A percentile compares a stretch with the other conserved stretches of the same genome.
These are phyloP conservation scores for Balansia obtecta DNA, from an alignment of 2,329 filamentous ascomycete genomes.

Conservation along the genomic window DNA sequence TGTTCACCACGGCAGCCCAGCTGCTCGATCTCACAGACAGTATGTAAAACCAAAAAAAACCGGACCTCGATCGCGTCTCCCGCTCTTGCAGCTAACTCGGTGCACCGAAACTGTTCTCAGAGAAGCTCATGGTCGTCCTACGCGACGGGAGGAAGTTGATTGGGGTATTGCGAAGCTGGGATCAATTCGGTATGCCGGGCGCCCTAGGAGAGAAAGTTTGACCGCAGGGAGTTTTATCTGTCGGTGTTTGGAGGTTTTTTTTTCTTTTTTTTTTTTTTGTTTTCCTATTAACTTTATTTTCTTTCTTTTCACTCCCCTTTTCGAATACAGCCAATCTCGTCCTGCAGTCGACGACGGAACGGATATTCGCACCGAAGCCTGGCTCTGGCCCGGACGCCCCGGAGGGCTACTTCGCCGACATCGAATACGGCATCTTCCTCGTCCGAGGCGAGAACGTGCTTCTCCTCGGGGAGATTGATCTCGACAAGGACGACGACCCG, in stretches of 20 bases:
- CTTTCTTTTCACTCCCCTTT: no score
- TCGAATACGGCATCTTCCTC: constrained; percentile 76
- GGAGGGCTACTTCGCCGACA: constrained; percentile 62
- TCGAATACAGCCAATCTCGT: constrained; percentile 68
- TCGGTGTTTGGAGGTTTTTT: no score
- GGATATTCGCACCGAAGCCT: constrained; percentile 56
- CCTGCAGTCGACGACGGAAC: constrained; percentile 82
- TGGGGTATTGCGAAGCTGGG: constrained; percentile 87
- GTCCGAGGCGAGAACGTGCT: constrained; percentile 96
- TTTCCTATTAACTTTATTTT: no score
- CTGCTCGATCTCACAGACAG: constrained; percentile 93
- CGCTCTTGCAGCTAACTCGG: constrained; percentile 13
- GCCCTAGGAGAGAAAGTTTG: no score
- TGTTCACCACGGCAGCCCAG: constrained; percentile 97
- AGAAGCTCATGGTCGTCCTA: constrained; percentile 86
- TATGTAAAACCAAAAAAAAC: constrained; percentile 42
- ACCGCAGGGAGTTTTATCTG: no score
- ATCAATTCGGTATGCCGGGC: constrained; percentile 67
- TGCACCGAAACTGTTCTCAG: constrained; percentile 34
- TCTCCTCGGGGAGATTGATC: constrained; percentile 86
- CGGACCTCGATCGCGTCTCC: no score
- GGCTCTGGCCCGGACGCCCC: constrained; percentile 22
- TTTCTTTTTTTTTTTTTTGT: no score
- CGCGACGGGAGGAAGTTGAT: constrained; percentile 91
- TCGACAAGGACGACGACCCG: constrained; percentile 87